Evolutionary conservation across 2,329 filamentous ascomycete species (phyloP).

Genomic region (Exserohilum turcica): DNA sequence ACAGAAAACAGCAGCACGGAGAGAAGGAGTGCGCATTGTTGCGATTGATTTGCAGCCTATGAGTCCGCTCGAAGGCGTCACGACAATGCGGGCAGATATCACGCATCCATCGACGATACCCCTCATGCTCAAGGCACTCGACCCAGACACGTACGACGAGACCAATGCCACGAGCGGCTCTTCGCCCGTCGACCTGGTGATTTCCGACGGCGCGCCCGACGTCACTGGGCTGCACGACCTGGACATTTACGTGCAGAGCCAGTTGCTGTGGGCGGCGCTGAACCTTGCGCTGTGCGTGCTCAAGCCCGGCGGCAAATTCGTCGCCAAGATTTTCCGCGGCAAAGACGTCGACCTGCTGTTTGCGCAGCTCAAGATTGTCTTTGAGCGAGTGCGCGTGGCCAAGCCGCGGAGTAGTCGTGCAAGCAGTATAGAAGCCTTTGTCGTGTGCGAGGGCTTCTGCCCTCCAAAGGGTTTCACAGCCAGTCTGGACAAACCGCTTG

Average conservation of each 20-base stretch:
- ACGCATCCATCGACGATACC: slow-evolving; percentile 96
- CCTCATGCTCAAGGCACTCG: slow-evolving; percentile 81
- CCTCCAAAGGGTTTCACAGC: slow-evolving; percentile 78
- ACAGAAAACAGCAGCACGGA: slow-evolving; percentile 50
- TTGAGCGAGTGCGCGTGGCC: slow-evolving; percentile 83
- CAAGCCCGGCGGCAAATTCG: slow-evolving; percentile 90
- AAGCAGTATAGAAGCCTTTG: slow-evolving; percentile 94
- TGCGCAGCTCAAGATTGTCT: slow-evolving; percentile 90
- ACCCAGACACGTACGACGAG: slow-evolving; percentile 64
- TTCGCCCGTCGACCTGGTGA: slow-evolving; percentile 86
- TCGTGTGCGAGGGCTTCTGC: slow-evolving; percentile 88
- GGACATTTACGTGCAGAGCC: slow-evolving; percentile 97
- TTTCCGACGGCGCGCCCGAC: slow-evolving; percentile 94
- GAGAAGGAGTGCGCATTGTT: slow-evolving; percentile 86
- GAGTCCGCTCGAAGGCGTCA: slow-evolving; percentile 89
- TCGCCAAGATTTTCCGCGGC: slow-evolving; percentile 96
- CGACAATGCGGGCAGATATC: slow-evolving; percentile 90
- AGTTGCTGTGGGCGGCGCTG: slow-evolving; percentile 90
- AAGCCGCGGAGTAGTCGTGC: slow-evolving; percentile 95
- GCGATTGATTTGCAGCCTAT: slow-evolving; percentile 96
- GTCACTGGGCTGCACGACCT: slow-evolving; percentile 96
- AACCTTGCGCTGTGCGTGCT: slow-evolving; percentile 93
- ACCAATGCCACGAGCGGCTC: slow-evolving; percentile 57
- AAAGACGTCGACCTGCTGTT: slow-evolving; percentile 96
- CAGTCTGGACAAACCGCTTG: slow-evolving; percentile 75